Percentiles rank a stretch among this genome's conserved stretches.
Conservation (phyloP, 108 stramenopile species). For the Aurantiochytrium sp. region DNA sequence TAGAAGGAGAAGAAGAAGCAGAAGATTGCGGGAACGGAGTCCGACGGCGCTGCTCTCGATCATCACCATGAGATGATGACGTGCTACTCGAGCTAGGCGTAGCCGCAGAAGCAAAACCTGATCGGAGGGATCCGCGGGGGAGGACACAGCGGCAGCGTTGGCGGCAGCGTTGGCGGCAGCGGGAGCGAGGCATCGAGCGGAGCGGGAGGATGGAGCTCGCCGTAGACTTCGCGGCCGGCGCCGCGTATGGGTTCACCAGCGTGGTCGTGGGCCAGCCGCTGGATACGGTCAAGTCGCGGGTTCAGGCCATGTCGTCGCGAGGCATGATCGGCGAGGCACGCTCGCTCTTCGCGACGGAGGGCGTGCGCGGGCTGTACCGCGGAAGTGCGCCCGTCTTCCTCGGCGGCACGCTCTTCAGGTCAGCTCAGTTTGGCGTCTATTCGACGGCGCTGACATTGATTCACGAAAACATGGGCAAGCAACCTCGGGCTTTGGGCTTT, state of each 20-base stretch:
- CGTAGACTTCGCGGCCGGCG: slow-evolving; percentile 65
- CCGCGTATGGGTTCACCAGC: slow-evolving; percentile 66
- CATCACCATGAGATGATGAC: no score
- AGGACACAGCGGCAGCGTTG: no score
- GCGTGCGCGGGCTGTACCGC: slow-evolving; percentile 58
- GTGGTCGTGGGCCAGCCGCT: slow-evolving; percentile 73
- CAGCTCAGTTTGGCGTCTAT: slow-evolving; percentile 74
- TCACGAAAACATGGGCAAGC: slow-evolving; percentile 33
- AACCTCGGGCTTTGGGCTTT: slow-evolving; percentile 38
- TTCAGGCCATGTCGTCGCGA: slow-evolving; percentile 33
- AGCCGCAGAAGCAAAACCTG: no score
- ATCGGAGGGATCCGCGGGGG: no score
- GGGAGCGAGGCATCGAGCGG: no score
- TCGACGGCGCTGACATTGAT: slow-evolving; percentile 43
- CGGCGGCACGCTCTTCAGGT: slow-evolving; percentile 66
- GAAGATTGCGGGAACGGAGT: no score
- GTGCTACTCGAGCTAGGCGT: no score
- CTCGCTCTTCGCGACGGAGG: background rate
- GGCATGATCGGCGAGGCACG: slow-evolving; percentile 36
- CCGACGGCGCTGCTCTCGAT: no score
- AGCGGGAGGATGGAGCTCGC: background rate
- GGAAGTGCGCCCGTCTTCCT: slow-evolving; percentile 65
- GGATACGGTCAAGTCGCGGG: slow-evolving; percentile 67
- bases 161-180: no score
- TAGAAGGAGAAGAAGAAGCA: no score